phyloP scores from a whole-genome alignment of 345 rosid species.

The Hypericum androsaemum region DNA sequence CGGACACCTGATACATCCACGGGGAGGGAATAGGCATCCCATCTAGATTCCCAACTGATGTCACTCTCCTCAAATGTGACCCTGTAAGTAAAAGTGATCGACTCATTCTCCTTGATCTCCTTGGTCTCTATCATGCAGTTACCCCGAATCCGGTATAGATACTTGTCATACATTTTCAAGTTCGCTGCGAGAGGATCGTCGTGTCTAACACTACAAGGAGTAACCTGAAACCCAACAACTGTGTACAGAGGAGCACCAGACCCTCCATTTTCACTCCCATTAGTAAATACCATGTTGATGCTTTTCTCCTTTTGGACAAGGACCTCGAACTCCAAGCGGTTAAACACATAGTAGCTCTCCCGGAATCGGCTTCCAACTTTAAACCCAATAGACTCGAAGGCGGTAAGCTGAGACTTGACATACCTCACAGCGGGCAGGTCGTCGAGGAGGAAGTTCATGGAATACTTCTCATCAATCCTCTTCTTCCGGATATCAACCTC shows the following conservation, averaged over 20 bases:
- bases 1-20: slow-evolving; percentile 83
- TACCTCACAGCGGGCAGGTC: slow-evolving; percentile 74
- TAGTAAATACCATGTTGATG: slow-evolving; percentile 51
- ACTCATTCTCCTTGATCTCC: slow-evolving; percentile 63
- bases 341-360: slow-evolving; percentile 61
- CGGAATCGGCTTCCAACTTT: slow-evolving; percentile 66
- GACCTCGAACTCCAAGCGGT: slow-evolving; percentile 76
- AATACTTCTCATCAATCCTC: slow-evolving; percentile 84
- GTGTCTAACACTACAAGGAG: slow-evolving; percentile 62
- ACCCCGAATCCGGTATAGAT: slow-evolving; percentile 52
- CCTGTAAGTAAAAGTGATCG: slow-evolving; percentile 65
- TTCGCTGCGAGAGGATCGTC: slow-evolving; percentile 41
- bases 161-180: slow-evolving; percentile 45
- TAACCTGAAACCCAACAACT: slow-evolving; percentile 86
- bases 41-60: slow-evolving; percentile 84
- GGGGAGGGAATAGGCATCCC: slow-evolving; percentile 64
- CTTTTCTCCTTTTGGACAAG: slow-evolving; percentile 80
- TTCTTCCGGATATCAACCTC: slow-evolving; percentile 51
- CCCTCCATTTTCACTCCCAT: slow-evolving; percentile 26
- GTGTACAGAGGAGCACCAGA: slow-evolving; percentile 49
- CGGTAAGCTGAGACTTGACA: slow-evolving; percentile 44
- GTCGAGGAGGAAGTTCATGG: slow-evolving; percentile 71
- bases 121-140: slow-evolving; percentile 54
- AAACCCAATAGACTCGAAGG: slow-evolving; percentile 73
- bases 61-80: slow-evolving; percentile 62